Percentiles rank a stretch among this genome's conserved stretches.
These are phyloP conservation scores for Hypoxylon sp. DNA, from an alignment of 2,329 filamentous ascomycete genomes.

Conservation along the genomic window DNA sequence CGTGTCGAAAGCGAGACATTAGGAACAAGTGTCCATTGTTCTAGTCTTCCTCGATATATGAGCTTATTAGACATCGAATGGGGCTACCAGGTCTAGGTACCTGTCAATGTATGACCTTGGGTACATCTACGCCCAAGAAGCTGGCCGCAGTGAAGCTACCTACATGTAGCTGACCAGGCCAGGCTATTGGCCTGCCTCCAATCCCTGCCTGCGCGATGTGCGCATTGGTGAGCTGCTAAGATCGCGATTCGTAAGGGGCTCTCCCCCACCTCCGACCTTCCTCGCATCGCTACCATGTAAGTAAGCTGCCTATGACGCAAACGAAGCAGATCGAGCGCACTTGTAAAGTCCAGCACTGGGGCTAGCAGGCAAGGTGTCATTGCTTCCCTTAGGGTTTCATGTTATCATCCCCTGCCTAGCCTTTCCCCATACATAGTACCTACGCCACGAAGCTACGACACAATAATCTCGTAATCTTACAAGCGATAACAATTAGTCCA, in stretches of 20 bases:
- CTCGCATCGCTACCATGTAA: background rate
- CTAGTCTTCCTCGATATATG: background rate
- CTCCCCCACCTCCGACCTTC: constrained; percentile 2
- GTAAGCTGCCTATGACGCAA: constrained; percentile 35
- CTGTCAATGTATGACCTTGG: background rate
- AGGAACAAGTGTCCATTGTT: background rate
- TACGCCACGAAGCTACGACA: constrained; percentile 7
- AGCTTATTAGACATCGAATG: background rate
- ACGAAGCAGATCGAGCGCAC: constrained; percentile 7
- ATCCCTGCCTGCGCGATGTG: constrained; percentile 22
- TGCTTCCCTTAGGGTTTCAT: constrained; percentile 35
- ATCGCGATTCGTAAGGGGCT: constrained; percentile 30
- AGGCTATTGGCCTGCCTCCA: background rate
- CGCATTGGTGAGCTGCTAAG: constrained; percentile 14
- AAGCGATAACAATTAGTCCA: background rate
- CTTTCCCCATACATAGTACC: constrained; percentile 9
- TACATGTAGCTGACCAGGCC: constrained; percentile 4
- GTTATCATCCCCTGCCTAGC: constrained; percentile 20
- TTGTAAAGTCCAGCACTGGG: constrained; percentile 6
- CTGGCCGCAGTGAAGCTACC: constrained; percentile 2
- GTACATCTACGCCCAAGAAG: background rate
- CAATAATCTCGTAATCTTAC: constrained; percentile 15
- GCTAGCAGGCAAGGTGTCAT: constrained; percentile 6
- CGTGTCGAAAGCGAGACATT: background rate
- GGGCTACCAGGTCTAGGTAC: no score